phyloP scores from a whole-genome alignment of 2,329 filamentous ascomycete species.

The Paecilomyces variotii region DNA sequence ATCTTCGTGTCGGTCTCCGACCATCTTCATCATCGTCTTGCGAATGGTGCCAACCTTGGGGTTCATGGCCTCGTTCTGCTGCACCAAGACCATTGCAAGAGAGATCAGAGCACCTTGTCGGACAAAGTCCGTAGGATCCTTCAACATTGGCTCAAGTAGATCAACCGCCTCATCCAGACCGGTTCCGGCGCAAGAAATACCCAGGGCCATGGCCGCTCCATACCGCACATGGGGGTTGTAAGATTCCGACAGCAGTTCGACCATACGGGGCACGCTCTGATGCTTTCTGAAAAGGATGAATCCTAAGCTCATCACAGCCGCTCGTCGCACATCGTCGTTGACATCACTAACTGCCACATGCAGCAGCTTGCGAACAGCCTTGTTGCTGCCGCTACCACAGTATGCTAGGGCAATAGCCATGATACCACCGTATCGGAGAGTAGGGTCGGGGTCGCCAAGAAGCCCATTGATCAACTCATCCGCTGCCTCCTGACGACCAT shows the following conservation, averaged over 20 bases:
- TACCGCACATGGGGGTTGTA: constrained; percentile 99
- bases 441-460: constrained; percentile 86
- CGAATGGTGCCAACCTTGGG: constrained; percentile 86
- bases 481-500: constrained; percentile 85
- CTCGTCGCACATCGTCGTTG: constrained; percentile 90
- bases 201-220: constrained; percentile 94
- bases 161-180: constrained; percentile 95
- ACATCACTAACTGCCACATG: constrained; percentile 97
- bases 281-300: constrained; percentile 99
- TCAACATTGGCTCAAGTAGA: constrained; percentile 96
- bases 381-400: constrained; percentile 96
- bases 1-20: constrained; percentile 92
- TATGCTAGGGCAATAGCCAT: constrained; percentile 98
- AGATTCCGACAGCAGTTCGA: constrained; percentile 93
- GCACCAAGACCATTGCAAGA: constrained; percentile 96
- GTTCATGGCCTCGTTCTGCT: constrained; percentile 98
- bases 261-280: constrained; percentile 94
- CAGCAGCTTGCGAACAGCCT: constrained; percentile 89
- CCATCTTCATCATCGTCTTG: constrained; percentile 89
- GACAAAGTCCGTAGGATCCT: constrained; percentile 97
- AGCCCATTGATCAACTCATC: constrained; percentile 92
- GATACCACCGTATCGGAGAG: constrained; percentile 91
- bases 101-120: constrained; percentile 92
- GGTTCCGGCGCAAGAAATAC: constrained; percentile 95
- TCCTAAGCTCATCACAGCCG: constrained; percentile 94